Evolutionary conservation across 2,329 filamentous ascomycete genomes (phyloP), one percentile per base, ranked within the genome.

Genomic region (Tympanopsis confertula): DNA sequence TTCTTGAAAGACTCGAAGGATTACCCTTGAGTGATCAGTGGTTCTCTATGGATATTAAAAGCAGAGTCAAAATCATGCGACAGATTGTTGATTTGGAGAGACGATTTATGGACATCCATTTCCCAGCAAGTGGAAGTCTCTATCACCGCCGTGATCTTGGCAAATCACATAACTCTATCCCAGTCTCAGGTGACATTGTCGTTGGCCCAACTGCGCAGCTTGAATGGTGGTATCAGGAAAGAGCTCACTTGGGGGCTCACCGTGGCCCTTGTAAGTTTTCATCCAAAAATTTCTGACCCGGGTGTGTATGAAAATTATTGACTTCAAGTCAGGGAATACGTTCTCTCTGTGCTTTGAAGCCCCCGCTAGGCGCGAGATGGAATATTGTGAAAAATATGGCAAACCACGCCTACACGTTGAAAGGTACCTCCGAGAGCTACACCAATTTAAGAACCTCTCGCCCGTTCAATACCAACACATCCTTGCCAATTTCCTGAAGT

Each of bases 1-100:
- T 63, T 4, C 51, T 62, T 42, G 58, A 59, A 41, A 50, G 51
- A n/a, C 35, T 59, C 13, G 36, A 44, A 1, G 61, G 61, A 13
- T 44, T 18, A 5, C 47, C 50, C 7, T 40, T 59, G n/a, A 54
- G 52, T 18, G 48, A 52, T 20, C 42, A 46, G 18, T 61, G 55
- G 57, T 55, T 50, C 41, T 15, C 41, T 33, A 26, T 56, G 15
- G n/a, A 18, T 28, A 28, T 15, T 37, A 19, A 5, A 28, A 20
- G 10, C 18, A 22, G 2, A 14, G 7, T n/a, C 7, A n/a, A 26
- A n/a, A n/a, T 26, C 22, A n/a, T 26, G 22, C 7, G n/a, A n/a
- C 22, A 26, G 22, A 26, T 26, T 26, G 22, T 26, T n/a, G 22
- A 7, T n/a, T 7, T 10, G 22, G 22, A 26, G n/a, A 7, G 22